Conservation (phyloP, 768 basidiomycete species). For the Macrolepiota dolichaula region DNA sequence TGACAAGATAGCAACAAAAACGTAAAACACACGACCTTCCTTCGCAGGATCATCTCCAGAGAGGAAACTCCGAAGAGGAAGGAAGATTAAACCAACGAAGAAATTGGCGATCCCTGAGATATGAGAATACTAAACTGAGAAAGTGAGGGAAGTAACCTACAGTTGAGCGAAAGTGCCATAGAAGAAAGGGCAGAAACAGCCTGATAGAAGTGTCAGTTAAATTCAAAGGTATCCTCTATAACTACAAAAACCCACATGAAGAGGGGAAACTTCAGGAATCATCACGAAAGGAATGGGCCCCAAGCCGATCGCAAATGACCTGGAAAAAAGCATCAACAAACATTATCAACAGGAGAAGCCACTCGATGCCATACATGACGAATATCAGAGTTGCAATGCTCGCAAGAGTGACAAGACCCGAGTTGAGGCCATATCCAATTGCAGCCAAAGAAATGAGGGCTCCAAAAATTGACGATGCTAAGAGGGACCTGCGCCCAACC, state of each 20-base stretch:
- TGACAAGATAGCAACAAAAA: constrained; percentile 66
- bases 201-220: constrained; percentile 29
- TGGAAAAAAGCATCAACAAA: constrained; percentile 21
- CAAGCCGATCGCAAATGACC: constrained; percentile 86
- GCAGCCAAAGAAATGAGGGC: constrained; percentile 62
- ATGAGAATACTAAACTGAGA: constrained; percentile 6
- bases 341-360: background rate
- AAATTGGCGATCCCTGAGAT: constrained; percentile 82
- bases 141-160: constrained; percentile 31
- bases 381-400: constrained; percentile 77
- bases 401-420: constrained; percentile 53
- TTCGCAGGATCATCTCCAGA: constrained; percentile 56
- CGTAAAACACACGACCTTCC: constrained; percentile 86
- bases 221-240: constrained; percentile 1
- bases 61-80: constrained; percentile 77
- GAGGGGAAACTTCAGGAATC: constrained; percentile 84
- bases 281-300: constrained; percentile 94
- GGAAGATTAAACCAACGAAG: constrained; percentile 76
- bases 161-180: constrained; percentile 68
- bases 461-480: constrained; percentile 65
- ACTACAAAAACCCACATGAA: constrained; percentile 47
- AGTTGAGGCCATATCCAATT: constrained; percentile 71
- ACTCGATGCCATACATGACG: constrained; percentile 56
- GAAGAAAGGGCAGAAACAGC: constrained; percentile 82
- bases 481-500: constrained; percentile 66